These are phyloP conservation scores for Suillus weaverae DNA, from an alignment of 768 basidiomycete species.

Conservation along the genomic window DNA sequence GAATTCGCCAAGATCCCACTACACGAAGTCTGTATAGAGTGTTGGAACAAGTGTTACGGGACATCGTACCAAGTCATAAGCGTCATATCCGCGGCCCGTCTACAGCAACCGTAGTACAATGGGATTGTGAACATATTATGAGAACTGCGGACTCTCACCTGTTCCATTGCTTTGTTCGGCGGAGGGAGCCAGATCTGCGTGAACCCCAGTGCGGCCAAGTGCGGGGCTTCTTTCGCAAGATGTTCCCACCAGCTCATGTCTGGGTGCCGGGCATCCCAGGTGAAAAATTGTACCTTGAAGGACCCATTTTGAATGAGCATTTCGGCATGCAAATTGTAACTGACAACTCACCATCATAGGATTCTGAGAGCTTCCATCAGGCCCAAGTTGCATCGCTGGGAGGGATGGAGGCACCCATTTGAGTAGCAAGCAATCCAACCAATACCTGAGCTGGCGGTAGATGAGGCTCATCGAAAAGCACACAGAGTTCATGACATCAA, in stretches of 20 bases:
- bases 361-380: slow-evolving; percentile 48
- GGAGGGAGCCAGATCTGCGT: slow-evolving; percentile 86
- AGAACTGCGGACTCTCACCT: slow-evolving; percentile 34
- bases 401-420: slow-evolving; percentile 42
- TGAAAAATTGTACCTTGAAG: slow-evolving; percentile 76
- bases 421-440: slow-evolving; percentile 26
- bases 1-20: slow-evolving; percentile 92
- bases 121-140: slow-evolving; percentile 11
- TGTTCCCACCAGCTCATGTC: slow-evolving; percentile 80
- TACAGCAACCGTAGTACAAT: slow-evolving; percentile 28
- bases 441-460: slow-evolving; percentile 12
- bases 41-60: not conserved
- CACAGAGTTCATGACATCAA: not conserved
- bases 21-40: not conserved
- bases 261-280: slow-evolving; percentile 66
- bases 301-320: not conserved
- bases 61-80: slow-evolving; percentile 73
- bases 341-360: slow-evolving; percentile 60
- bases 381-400: slow-evolving; percentile 60
- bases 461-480: slow-evolving; percentile 9
- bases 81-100: slow-evolving; percentile 81
- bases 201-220: slow-evolving; percentile 64
- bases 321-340: not conserved
- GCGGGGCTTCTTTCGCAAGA: slow-evolving; percentile 64
- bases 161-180: slow-evolving; percentile 72